Conservation (phyloP, 2,329 filamentous ascomycete species). For the Penicillium sp. region DNA sequence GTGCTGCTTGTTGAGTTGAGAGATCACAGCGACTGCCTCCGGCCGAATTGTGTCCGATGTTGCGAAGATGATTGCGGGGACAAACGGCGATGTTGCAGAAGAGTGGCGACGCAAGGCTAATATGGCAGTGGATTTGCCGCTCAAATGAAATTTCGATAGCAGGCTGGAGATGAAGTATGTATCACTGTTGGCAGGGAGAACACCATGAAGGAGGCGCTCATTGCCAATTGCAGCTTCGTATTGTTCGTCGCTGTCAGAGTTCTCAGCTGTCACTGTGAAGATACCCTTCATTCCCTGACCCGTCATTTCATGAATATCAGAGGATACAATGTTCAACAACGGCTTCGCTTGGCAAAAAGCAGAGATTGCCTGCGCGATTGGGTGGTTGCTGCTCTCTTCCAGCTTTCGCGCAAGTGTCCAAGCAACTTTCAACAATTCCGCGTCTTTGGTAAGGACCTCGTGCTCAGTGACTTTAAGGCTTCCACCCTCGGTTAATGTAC, state of each 20-base stretch:
- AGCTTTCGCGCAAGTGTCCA: slow-evolving; percentile 54
- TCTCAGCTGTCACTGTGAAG: slow-evolving; percentile 45
- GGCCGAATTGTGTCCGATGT: slow-evolving; percentile 80
- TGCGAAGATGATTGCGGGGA: slow-evolving; percentile 68
- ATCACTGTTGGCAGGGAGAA: slow-evolving; percentile 37
- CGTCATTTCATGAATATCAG: slow-evolving; percentile 57
- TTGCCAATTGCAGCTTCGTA: slow-evolving; percentile 62
- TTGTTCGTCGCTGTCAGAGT: slow-evolving; percentile 23
- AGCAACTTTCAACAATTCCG: slow-evolving; percentile 42
- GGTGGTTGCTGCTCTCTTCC: slow-evolving; percentile 64
- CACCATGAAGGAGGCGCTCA: slow-evolving; percentile 53
- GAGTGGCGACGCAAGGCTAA: slow-evolving; percentile 43
- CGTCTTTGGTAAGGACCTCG: slow-evolving; percentile 43
- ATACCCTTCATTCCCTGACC: slow-evolving; percentile 61
- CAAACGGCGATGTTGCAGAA: slow-evolving; percentile 31
- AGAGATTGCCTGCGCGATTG: slow-evolving; percentile 60
- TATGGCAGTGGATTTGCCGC: slow-evolving; percentile 51
- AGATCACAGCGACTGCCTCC: slow-evolving; percentile 69
- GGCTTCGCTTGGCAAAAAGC: slow-evolving; percentile 50
- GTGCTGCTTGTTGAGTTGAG: slow-evolving; percentile 64
- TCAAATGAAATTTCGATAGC: slow-evolving; percentile 45
- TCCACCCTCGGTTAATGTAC: slow-evolving; percentile 73
- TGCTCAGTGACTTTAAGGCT: slow-evolving; percentile 60
- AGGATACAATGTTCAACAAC: slow-evolving; percentile 32
- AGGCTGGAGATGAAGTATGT: slow-evolving; percentile 39